Percentiles rank a stretch among this genome's conserved stretches.
Conservation (phyloP, 2,329 filamentous ascomycete species). For the Coleophoma crateriformis region DNA sequence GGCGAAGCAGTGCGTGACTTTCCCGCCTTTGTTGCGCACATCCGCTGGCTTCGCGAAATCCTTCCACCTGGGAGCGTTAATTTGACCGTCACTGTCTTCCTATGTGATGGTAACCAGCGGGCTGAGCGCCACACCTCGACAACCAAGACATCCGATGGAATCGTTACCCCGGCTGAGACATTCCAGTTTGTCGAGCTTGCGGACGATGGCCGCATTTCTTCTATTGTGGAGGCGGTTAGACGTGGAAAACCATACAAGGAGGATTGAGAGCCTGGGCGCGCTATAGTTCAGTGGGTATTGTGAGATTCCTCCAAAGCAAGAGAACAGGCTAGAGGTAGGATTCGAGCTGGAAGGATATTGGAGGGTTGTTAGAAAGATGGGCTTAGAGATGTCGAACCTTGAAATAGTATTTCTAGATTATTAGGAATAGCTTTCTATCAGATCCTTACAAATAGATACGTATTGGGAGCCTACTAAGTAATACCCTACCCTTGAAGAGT, state of each 20-base stretch:
- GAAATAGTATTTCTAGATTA: too few relatives aligned
- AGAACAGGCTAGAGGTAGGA: too few relatives aligned
- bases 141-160: background rate
- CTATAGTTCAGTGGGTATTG: too few relatives aligned
- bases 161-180: background rate
- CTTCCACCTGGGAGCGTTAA: background rate
- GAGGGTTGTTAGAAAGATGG: too few relatives aligned
- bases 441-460: too few relatives aligned
- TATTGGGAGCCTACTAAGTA: too few relatives aligned
- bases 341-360: too few relatives aligned
- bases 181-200: background rate
- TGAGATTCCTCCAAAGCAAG: too few relatives aligned
- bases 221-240: background rate
- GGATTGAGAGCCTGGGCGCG: too few relatives aligned
- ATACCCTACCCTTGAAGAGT: too few relatives aligned
- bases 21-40: background rate
- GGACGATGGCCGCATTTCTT: background rate
- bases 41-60: background rate
- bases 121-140: background rate
- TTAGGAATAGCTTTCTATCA: too few relatives aligned
- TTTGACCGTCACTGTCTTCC: background rate
- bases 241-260: background rate
- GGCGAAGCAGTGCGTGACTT: background rate
- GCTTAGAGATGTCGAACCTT: too few relatives aligned
- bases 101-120: background rate